Conservation (phyloP, 2,329 filamentous ascomycete species). For the Aureobasidium sp. region DNA sequence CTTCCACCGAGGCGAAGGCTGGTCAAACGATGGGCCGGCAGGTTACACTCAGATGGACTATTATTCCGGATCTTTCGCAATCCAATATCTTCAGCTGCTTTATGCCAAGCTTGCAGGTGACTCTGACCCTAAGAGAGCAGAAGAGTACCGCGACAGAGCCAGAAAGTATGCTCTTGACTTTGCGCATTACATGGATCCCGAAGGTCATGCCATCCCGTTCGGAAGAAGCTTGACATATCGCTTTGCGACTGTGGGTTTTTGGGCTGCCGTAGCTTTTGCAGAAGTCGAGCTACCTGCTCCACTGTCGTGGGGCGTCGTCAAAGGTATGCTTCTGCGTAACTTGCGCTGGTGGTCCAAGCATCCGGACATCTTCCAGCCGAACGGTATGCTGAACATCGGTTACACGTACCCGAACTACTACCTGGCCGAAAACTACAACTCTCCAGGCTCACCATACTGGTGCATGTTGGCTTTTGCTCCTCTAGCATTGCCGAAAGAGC, state of each 20-base stretch:
- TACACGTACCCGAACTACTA: constrained; percentile 76
- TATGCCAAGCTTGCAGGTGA: constrained; percentile 64
- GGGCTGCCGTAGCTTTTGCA: constrained; percentile 68
- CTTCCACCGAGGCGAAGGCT: constrained; percentile 73
- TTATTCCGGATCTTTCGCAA: constrained; percentile 74
- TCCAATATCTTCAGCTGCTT: constrained; percentile 68
- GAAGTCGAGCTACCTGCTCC: constrained; percentile 63
- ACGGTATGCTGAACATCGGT: constrained; percentile 66
- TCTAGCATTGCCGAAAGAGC: constrained; percentile 56
- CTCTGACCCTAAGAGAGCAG: constrained; percentile 54
- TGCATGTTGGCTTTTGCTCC: constrained; percentile 70
- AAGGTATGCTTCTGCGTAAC: constrained; percentile 64
- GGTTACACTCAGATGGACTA: constrained; percentile 80
- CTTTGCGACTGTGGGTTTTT: constrained; percentile 81
- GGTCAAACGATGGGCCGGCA: constrained; percentile 70
- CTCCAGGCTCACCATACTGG: constrained; percentile 65
- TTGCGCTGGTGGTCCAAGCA: constrained; percentile 74
- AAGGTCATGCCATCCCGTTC: constrained; percentile 65
- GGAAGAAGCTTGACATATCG: constrained; percentile 70
- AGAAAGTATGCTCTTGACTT: constrained; percentile 60
- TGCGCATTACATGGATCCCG: constrained; percentile 64
- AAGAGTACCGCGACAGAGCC: constrained; percentile 61
- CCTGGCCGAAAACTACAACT: constrained; percentile 78
- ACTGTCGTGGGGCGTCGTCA: constrained; percentile 69
- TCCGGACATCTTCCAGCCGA: constrained; percentile 62